Base-by-base conservation (phyloP, 129 eudicot species). In the Erigeron canadensis region DNA sequence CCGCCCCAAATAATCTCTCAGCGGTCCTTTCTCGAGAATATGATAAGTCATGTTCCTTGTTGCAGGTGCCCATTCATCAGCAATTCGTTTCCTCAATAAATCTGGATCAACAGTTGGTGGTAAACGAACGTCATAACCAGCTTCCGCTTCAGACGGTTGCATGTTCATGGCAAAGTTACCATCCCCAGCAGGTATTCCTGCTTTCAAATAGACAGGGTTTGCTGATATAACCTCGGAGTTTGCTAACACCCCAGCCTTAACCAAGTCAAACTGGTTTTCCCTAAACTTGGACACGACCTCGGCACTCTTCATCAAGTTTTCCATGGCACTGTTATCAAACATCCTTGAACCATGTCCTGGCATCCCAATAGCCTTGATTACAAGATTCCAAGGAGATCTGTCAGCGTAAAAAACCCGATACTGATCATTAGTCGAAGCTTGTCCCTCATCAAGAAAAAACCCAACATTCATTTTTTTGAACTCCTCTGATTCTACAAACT, bases 131-230 rank as follows among this genome's bases (percentile, higher is more conserved):
- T 93, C 87, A 38, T 78, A 93, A 8, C 98, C 98, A 0, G 92
- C 98, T 83, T 93, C 96, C 6, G 92, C 98, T 78, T 89, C 96
- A 1, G 98, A 93, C 1, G 98, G 98, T 81, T 93, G 98, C 96
- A 93, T 82, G 69, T 93, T 93, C 98, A 93, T 93, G 17, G 69
- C 89, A 84, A 85, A 93, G 0, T 88, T 90, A 76, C 60, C 76
- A 43, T 93, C 77, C 60, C 55, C 70, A 5, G 90, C 77, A 4
- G 78, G 79, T 69, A 72, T 82, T 15, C 98, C 98, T 4, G 92
- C 96, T 78, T 87, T 87, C 73, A 93, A 62, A 47, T 79, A 93
- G 57, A 93, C 98, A 37, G 95, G 95, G 38, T 93, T 93, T 2
- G 84, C 98, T 0, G 96, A 89, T 68, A 93, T 22, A 66, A 93